Evolutionary conservation across 106 monocot species (phyloP), one percentile per base, ranked within the genome.

Genomic region (Triglochin maritima): DNA sequence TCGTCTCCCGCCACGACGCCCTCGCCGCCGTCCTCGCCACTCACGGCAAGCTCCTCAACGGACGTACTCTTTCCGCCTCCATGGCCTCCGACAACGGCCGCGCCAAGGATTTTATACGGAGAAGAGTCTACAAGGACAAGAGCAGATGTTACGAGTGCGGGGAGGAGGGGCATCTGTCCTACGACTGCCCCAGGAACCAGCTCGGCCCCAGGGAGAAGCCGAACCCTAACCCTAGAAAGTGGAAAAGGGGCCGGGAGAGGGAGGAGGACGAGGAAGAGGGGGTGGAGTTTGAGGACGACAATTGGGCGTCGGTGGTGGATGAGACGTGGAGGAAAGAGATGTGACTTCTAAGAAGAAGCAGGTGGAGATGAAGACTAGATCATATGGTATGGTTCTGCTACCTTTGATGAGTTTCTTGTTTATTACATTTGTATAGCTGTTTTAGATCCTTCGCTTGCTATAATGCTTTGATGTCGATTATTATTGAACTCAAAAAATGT

Each of bases 121-220:
- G 81, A 47, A 71, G 88, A 57, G 88, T 86, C 13, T 92, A 98
- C 80, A 82, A 71, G 72, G 98, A 98, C 71, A 98, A 98, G 82
- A 84, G 80, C 62, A 66, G 84, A 66, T 98, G 98, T 75, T 98
- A 98, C 56, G 98, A 92, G 80, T 98, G 98, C 72, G 92, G 98
- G 12, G 86, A 98, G 49, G 81, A 77, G 13, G 98, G 98, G 3
- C 98, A 98, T 49, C 79, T 98, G 14, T 92, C 88, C 7, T 92
- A 92, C 65, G 98, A 98, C 63, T 98, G 92, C 73, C 88, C 83
- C 0, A 70, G 69, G 67, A 92, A 98, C 68, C 88, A 84, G 80
- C 74, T 92, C 7, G 92, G 92, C 7, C 72, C 88, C 7, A 76
- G 98, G 73, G 92, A 98, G 72, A 70, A 81, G 59, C 98, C 92